Evolutionary conservation across 805 yeast species (phyloP).

Genomic region (Saccharomycopsis capsularis): DNA sequence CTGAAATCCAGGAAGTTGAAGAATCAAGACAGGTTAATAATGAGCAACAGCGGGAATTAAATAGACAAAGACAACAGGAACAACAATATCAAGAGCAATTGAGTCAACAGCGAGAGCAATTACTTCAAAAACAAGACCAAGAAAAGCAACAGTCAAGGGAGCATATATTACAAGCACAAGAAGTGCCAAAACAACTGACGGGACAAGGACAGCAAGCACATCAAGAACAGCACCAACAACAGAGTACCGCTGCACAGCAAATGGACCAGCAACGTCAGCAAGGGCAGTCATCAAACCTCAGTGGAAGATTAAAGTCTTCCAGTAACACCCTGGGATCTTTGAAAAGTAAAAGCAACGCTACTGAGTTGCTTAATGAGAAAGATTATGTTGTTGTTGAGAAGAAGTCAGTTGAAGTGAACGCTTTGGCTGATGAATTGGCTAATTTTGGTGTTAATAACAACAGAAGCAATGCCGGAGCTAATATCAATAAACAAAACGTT

Average conservation of each 20-base stretch:
- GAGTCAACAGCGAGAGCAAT: conserved; percentile 5
- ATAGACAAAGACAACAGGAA: neutral
- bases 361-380: conserved; percentile 38
- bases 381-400: conserved; percentile 95
- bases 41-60: neutral
- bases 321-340: conserved; percentile 17
- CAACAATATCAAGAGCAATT: conserved; percentile 16
- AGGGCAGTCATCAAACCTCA: neutral
- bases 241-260: too few relatives aligned
- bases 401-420: conserved; percentile 90
- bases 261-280: too few relatives aligned
- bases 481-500: conserved; percentile 6
- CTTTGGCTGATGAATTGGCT: conserved; percentile 88
- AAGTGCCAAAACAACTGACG: too few relatives aligned
- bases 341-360: conserved; percentile 20
- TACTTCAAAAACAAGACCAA: conserved; percentile 1
- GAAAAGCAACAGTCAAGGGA: neutral
- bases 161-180: too few relatives aligned
- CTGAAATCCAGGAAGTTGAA: neutral
- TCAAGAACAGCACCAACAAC: too few relatives aligned
- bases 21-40: neutral
- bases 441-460: conserved; percentile 35
- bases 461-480: neutral
- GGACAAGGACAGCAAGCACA: too few relatives aligned
- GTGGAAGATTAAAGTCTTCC: neutral